These are phyloP conservation scores for Serendipita sp. DNA, from an alignment of 768 basidiomycete genomes.

Conservation along the genomic window DNA sequence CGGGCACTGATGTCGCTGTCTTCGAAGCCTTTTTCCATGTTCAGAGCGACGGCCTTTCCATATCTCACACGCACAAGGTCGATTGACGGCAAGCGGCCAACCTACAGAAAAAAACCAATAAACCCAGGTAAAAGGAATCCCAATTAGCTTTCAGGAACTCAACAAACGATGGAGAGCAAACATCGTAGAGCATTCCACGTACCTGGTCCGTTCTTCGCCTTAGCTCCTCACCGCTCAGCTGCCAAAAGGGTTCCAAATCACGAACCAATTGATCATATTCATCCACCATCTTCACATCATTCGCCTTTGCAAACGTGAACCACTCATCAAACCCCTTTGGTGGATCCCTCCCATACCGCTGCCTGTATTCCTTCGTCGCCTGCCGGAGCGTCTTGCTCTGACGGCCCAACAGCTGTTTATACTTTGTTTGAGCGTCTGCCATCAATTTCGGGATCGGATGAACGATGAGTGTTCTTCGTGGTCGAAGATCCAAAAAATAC, in stretches of 20 bases:
- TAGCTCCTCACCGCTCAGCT: conserved; percentile 54
- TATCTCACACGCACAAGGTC: conserved; percentile 67
- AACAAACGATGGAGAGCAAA: background rate
- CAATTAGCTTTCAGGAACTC: background rate
- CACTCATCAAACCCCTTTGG: conserved; percentile 86
- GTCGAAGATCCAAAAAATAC: background rate
- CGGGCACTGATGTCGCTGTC: conserved; percentile 62
- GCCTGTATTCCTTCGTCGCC: conserved; percentile 70
- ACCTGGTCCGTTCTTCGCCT: conserved; percentile 48
- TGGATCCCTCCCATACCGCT: conserved; percentile 61
- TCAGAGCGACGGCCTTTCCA: conserved; percentile 45
- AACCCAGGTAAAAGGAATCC: background rate
- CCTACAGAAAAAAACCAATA: conserved; percentile 26
- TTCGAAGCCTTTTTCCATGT: conserved; percentile 41
- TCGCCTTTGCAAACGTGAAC: conserved; percentile 59
- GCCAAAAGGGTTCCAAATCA: conserved; percentile 80
- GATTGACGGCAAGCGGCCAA: conserved; percentile 65
- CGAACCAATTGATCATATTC: conserved; percentile 71
- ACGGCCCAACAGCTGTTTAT: conserved; percentile 41
- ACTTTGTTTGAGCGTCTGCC: conserved; percentile 65
- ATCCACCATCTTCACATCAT: conserved; percentile 67
- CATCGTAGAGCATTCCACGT: conserved; percentile 11
- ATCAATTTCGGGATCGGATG: conserved; percentile 84
- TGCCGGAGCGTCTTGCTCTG: conserved; percentile 70
- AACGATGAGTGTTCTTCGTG: background rate